Percentiles rank a stretch among this genome's conserved stretches.
Evolutionary conservation across 495 filamentous ascomycete species (phyloP).

Genomic region (Aspergillus affinis): DNA sequence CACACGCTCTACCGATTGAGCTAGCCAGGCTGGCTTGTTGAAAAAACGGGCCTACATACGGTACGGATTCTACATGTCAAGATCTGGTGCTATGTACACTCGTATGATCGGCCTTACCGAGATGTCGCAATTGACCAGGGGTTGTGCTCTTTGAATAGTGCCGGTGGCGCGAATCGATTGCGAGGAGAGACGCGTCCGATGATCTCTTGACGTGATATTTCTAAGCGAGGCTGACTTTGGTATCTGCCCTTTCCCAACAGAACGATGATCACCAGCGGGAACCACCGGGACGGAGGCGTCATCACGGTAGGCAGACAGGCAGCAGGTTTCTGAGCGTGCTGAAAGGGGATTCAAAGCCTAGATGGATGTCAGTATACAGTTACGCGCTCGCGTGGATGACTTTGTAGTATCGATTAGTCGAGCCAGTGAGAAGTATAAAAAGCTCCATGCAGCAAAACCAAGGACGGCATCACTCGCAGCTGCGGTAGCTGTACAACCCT

Average conservation of each 20-base stretch:
- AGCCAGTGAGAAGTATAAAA: not conserved
- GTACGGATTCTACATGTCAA: not conserved
- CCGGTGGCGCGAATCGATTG: not conserved
- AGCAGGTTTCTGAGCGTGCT: not conserved
- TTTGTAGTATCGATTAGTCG: not conserved
- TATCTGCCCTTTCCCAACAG: not conserved
- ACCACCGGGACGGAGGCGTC: not conserved
- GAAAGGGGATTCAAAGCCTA: not conserved
- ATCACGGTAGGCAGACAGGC: not conserved
- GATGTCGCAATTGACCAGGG: no score
- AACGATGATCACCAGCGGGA: not conserved
- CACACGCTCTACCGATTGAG: conserved; percentile 62
- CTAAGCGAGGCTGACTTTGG: not conserved
- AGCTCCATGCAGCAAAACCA: not conserved
- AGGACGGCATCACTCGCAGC: not conserved
- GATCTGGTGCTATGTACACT: not conserved
- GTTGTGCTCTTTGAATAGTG: not conserved
- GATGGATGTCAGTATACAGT: not conserved
- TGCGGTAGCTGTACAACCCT: no score
- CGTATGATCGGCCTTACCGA: no score
- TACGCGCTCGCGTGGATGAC: not conserved
- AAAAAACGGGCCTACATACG: not conserved
- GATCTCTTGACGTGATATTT: not conserved
- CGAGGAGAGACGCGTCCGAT: not conserved
- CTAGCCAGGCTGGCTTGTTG: conserved; percentile 43